Evolutionary conservation across 257 asterid species (phyloP), one percentile per base, ranked within the genome.

Genomic region (Salvia rosmarinus): DNA sequence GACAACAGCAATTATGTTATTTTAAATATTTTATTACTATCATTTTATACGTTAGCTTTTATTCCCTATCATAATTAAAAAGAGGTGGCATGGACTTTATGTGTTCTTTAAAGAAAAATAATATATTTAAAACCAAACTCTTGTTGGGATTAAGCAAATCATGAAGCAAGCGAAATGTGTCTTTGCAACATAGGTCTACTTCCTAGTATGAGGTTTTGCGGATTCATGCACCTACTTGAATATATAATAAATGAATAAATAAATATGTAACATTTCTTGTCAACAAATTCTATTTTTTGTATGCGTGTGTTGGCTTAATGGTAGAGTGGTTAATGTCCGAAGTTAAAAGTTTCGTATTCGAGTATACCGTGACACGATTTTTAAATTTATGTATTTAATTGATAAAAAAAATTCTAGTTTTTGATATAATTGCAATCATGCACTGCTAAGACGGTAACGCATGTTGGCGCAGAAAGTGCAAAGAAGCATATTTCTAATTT

Each of bases 391-490:
- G n/a, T n/a, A n/a, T n/a, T n/a, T n/a, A n/a, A n/a, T n/a, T n/a
- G n/a, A n/a, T n/a, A n/a, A n/a, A n/a, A n/a, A n/a, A n/a, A 57
- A 67, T 43, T 46, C 23, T 51, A 72, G 3, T 28, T 34, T 58
- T 35, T 60, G 8, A 9, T 2, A 56, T 70, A 23, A 55, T 44
- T 55, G 77, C 74, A 71, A 55, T 77, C 74, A 77, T 77, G 50
- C 52, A 47, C 9, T 43, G 35, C n/a, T 62, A 44, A 64, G 70
- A 77, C 69, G 49, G 39, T 35, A n/a, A 50, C 61, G 30, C 51
- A 43, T 69, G 70, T 49, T 23, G 13, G 43, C 49, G 77, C 80
- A 79, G 75, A 79, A 79, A 75, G 77, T 49, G 71, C 66, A 39
- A 39, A 35, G 2, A 6, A 4, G 3, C 42, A 14, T 37, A 12